phyloP scores from a whole-genome alignment of 2,329 filamentous ascomycete species.

The Bipolaris gigantea region DNA sequence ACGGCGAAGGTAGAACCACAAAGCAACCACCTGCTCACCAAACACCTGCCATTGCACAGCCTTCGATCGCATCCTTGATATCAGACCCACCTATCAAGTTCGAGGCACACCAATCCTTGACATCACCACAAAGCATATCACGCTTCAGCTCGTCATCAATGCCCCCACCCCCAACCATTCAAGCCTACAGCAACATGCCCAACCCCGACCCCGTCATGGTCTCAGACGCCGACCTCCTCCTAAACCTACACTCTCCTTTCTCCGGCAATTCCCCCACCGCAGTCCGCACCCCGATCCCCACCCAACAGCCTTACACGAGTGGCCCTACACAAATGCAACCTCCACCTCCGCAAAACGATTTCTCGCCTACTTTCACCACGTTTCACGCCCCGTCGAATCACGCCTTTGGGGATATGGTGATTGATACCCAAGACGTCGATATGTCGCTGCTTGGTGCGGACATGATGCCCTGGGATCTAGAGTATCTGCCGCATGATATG shows the following conservation, averaged over 20 bases:
- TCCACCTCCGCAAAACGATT: slow-evolving; percentile 15
- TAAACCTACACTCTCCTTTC: slow-evolving; percentile 55
- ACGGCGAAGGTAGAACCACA: slow-evolving; percentile 29
- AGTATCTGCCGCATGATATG: slow-evolving; percentile 70
- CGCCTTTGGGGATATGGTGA: slow-evolving; percentile 61
- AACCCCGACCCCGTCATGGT: slow-evolving; percentile 43
- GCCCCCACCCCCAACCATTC: slow-evolving; percentile 39
- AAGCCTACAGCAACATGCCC: slow-evolving; percentile 25
- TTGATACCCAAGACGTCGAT: slow-evolving; percentile 77
- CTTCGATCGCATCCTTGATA: slow-evolving; percentile 38
- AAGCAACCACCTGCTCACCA: slow-evolving; percentile 25
- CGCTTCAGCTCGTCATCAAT: slow-evolving; percentile 36
- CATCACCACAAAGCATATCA: slow-evolving; percentile 27
- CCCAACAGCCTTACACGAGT: slow-evolving; percentile 23
- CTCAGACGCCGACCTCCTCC: slow-evolving; percentile 52
- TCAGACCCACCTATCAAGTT: slow-evolving; percentile 35
- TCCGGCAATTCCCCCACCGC: slow-evolving; percentile 29
- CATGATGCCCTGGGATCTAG: slow-evolving; percentile 71
- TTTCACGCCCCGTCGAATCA: slow-evolving; percentile 33
- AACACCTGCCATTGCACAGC: slow-evolving; percentile 24
- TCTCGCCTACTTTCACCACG: slow-evolving; percentile 31
- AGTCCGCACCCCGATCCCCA: slow-evolving; percentile 18
- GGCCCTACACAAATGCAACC: slow-evolving; percentile 7
- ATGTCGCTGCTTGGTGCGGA: slow-evolving; percentile 70
- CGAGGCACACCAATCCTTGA: slow-evolving; percentile 25